Percentiles rank a stretch among this genome's conserved stretches.
phyloP scores from a whole-genome alignment of 352 stramenopile species.

The Blastocystis hominis region DNA sequence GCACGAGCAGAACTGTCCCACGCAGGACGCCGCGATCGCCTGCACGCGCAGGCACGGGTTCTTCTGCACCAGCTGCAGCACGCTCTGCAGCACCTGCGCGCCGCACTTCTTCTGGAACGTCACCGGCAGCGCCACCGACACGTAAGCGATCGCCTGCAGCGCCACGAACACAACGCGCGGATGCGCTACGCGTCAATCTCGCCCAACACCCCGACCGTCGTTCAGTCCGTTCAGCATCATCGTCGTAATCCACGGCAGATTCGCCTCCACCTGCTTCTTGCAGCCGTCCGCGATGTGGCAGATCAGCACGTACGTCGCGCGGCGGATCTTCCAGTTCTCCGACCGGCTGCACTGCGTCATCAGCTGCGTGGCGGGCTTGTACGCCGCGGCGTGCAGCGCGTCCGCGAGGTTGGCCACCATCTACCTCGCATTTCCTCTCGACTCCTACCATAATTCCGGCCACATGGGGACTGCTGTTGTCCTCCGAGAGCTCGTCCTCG shows the following conservation, averaged over 20 bases:
- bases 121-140: neutral
- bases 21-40: neutral
- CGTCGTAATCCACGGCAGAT: neutral
- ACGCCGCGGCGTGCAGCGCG: neutral
- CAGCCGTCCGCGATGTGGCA: constrained; percentile 8
- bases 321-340: constrained; percentile 6
- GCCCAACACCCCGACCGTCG: neutral
- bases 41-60: constrained; percentile 23
- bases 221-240: constrained; percentile 2
- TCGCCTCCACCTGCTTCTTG: constrained; percentile 11
- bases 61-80: constrained; percentile 1
- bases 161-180: constrained; percentile 17
- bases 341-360: neutral
- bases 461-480: neutral
- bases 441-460: neutral
- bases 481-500: constrained; percentile 32
- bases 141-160: constrained; percentile 12
- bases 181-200: neutral
- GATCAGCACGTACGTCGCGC: neutral
- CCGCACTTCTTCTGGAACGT: constrained; percentile 35
- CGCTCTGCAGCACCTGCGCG: neutral
- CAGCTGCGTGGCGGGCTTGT: constrained; percentile 15
- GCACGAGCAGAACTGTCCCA: constrained; percentile 16
- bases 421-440: neutral
- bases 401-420: neutral